Conservation (phyloP, 306 rosid genomes). For the Cucumis cinereus region DNA sequence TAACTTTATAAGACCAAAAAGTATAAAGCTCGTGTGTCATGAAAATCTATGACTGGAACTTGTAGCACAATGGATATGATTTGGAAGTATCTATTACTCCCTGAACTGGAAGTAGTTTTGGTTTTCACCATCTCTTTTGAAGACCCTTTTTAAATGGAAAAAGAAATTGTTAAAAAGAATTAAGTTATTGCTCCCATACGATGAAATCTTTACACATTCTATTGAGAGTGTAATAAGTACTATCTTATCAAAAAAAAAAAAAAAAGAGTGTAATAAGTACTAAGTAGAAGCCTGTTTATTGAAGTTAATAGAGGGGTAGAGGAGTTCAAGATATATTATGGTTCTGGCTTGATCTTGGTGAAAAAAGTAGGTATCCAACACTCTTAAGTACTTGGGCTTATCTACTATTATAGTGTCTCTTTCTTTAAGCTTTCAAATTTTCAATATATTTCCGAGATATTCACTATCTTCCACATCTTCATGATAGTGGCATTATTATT, state of each 20-base stretch:
- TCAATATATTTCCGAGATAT: background rate
- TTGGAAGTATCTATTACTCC: background rate
- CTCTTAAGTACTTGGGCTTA: background rate
- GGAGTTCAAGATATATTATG: background rate
- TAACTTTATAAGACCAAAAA: background rate
- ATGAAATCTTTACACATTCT: background rate
- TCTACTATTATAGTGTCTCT: background rate
- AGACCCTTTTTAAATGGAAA: background rate
- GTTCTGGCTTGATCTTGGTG: background rate
- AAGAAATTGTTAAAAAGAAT: background rate
- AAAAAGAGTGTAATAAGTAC: background rate
- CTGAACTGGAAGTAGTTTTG: background rate
- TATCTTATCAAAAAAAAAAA: too few relatives aligned
- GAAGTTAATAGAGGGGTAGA: background rate
- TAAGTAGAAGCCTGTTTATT: background rate
- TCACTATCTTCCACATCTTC: background rate
- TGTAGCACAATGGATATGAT: background rate
- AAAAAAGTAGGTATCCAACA: background rate
- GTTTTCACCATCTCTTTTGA: background rate
- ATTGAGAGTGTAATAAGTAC: background rate
- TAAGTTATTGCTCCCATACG: background rate
- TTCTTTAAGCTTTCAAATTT: background rate
- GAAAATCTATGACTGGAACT: background rate
- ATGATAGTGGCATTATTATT: background rate
- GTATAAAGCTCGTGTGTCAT: background rate